Percentiles rank a stretch among this genome's conserved stretches.
Evolutionary conservation across 139 green algal genomes (phyloP).

Genomic region (Raphidocelis subcapitata): DNA sequence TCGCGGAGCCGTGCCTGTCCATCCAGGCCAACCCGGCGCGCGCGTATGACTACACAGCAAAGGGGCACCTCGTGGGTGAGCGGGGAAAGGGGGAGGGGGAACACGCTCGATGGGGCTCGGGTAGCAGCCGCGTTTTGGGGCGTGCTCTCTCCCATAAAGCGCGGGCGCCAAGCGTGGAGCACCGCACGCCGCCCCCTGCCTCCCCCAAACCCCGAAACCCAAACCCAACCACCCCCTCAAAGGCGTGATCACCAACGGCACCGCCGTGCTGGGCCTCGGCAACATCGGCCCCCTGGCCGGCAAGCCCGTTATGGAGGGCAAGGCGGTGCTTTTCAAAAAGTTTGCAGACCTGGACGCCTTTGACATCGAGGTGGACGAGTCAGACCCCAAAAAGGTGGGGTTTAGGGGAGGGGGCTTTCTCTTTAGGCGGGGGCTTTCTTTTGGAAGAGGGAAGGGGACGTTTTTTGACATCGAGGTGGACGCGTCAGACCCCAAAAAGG

Average conservation of each 20-base stretch:
- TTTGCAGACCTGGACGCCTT: conserved; percentile 53
- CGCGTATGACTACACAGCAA: conserved; percentile 44
- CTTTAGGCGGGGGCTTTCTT: not conserved
- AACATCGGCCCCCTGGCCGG: conserved; percentile 43
- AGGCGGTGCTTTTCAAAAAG: conserved; percentile 56
- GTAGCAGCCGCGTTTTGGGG: too few species aligned
- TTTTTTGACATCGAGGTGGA: conserved; percentile 49
- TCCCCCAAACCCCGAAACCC: too few species aligned
- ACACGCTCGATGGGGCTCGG: too few species aligned
- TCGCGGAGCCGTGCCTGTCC: conserved; percentile 41
- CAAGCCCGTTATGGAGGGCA: conserved; percentile 60
- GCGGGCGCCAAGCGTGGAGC: too few species aligned
- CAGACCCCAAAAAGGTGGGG: conserved; percentile 24
- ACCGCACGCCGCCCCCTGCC: too few species aligned
- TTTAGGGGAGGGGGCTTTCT: not conserved
- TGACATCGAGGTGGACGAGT: conserved; percentile 36
- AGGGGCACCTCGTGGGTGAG: conserved; percentile 18
- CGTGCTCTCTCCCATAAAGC: too few species aligned
- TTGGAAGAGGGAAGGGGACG: too few species aligned
- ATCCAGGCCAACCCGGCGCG: conserved; percentile 33
- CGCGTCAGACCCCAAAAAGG: conserved; percentile 18
- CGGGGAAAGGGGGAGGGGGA: too few species aligned
- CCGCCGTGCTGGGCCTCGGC: conserved; percentile 43
- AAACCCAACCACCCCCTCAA: too few species aligned
- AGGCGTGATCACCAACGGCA: conserved; percentile 38